Evolutionary conservation across 495 filamentous ascomycete genomes (phyloP), one percentile per base, ranked within the genome.

Genomic region (Talaromyces adpressus): DNA sequence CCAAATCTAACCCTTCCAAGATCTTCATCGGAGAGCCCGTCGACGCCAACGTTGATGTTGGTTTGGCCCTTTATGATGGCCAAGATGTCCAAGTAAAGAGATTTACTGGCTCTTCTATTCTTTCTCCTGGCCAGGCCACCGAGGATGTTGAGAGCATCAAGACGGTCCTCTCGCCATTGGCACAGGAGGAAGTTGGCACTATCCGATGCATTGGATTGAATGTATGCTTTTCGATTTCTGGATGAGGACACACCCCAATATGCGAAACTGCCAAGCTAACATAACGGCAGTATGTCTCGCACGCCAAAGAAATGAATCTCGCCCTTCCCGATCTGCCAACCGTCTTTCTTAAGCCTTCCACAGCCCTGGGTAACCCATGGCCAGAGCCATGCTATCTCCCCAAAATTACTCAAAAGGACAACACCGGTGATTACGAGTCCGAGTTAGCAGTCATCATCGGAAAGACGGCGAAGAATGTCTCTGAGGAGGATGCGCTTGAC

Each of bases 361-460:
- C 90, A 6, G 78, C 89, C 3, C 80, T 93, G 25, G 71, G 84
- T 0, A 87, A 89, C 30, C 91, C 90, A 5, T 85, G 77, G 63
- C 89, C 90, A 56, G 79, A 82, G 0, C 78, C 81, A n/a, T 87
- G 90, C 22, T 82, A 87, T 27, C 75, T 92, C 22, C 86, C 85
- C 30, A 82, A 82, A 34, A 71, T 86, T 47, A 87, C 88, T 0
- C 79, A 79, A 61, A 56, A 70, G 36, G 77, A 83, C 57, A 76
- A 75, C 52, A 83, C 76, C 4, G 79, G 92, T 7, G 91, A 94
- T 70, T 95, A 93, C 66, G 91, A 94, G 70, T 90, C 88, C 57
- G 91, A 95, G 72, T 84, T 95, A 63, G 88, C 91, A 2, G 83
- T 84, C 56, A 73, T 94, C 1, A 92, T 94, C 65, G 90, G 90